A percentile compares a stretch with the other conserved stretches of the same genome.
Evolutionary conservation across 192 early-diverging fungal species (phyloP).

Genomic region (Mycoemilia scoparia): DNA sequence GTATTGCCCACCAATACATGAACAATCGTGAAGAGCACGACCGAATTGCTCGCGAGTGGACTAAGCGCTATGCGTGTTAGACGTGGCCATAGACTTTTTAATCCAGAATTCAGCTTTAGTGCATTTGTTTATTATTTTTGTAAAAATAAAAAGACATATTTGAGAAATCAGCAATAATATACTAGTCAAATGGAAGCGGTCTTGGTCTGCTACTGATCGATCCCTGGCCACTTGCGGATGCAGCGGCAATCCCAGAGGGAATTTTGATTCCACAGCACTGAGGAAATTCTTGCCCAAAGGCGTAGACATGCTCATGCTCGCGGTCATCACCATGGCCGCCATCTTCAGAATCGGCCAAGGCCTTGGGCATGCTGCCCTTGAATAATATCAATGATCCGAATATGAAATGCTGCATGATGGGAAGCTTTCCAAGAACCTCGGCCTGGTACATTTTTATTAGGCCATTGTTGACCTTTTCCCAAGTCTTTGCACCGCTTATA

Average conservation of each 20-base stretch:
- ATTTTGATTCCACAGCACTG: slow-evolving; percentile 34
- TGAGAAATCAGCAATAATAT: neutral
- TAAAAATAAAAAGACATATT: neutral
- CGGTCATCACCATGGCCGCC: slow-evolving; percentile 9
- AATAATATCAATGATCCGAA: slow-evolving; percentile 77
- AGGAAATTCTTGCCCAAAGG: slow-evolving; percentile 31
- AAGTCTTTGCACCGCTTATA: slow-evolving; percentile 70
- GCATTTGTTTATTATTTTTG: too few species aligned
- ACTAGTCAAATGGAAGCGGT: slow-evolving; percentile 29
- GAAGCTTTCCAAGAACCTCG: slow-evolving; percentile 80
- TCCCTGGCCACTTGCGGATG: slow-evolving; percentile 11
- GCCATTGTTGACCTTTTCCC: slow-evolving; percentile 81
- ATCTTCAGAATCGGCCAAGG: slow-evolving; percentile 4
- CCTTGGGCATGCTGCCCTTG: slow-evolving; percentile 9
- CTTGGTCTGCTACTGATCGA: slow-evolving; percentile 6
- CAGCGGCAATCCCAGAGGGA: slow-evolving; percentile 27
- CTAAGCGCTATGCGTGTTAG: slow-evolving; percentile 56
- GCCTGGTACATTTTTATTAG: slow-evolving; percentile 89
- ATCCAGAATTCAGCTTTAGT: too few species aligned
- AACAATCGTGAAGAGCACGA: slow-evolving; percentile 76
- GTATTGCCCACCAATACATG: slow-evolving; percentile 79
- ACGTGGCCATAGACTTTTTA: too few species aligned
- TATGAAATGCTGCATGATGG: slow-evolving; percentile 90
- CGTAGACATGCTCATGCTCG: slow-evolving; percentile 19
- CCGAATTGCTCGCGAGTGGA: slow-evolving; percentile 78